Percentiles rank a stretch among this genome's conserved stretches.
These are phyloP conservation scores for Neopestalotiopsis sp. DNA, from an alignment of 2,329 filamentous ascomycete species.

Conservation along the genomic window DNA sequence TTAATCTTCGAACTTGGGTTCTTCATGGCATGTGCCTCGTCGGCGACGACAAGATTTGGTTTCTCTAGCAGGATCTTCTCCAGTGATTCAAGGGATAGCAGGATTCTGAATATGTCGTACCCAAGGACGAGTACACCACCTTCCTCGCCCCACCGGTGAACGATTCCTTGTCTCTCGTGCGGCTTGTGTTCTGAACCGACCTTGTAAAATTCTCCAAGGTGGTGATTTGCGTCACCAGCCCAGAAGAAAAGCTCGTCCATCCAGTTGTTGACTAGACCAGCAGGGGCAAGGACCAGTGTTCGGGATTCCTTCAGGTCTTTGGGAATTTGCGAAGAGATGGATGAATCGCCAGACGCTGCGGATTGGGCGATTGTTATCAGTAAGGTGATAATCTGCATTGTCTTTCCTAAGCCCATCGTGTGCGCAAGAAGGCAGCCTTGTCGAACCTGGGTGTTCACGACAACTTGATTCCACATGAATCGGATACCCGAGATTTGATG, in stretches of 20 bases:
- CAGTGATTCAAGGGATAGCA: constrained; percentile 39
- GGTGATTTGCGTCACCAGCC: constrained; percentile 55
- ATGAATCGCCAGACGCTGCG: constrained; percentile 60
- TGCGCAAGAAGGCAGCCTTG: constrained; percentile 86
- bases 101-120: constrained; percentile 69
- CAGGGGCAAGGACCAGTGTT: constrained; percentile 77
- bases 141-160: constrained; percentile 64
- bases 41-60: constrained; percentile 78
- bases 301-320: constrained; percentile 64
- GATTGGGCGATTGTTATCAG: constrained; percentile 76
- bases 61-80: constrained; percentile 58
- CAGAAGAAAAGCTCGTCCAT: constrained; percentile 76
- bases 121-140: constrained; percentile 81
- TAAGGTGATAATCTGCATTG: constrained; percentile 89
- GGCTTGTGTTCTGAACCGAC: constrained; percentile 51
- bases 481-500: constrained; percentile 84
- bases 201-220: constrained; percentile 62
- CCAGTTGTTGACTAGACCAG: constrained; percentile 83
- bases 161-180: constrained; percentile 46
- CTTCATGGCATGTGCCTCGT: constrained; percentile 85
- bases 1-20: constrained; percentile 62
- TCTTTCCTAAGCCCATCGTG: constrained; percentile 92
- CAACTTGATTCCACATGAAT: constrained; percentile 88
- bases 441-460: constrained; percentile 60
- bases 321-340: constrained; percentile 71